Conservation (phyloP, 345 rosid genomes). For the Moricandia arvensis region DNA sequence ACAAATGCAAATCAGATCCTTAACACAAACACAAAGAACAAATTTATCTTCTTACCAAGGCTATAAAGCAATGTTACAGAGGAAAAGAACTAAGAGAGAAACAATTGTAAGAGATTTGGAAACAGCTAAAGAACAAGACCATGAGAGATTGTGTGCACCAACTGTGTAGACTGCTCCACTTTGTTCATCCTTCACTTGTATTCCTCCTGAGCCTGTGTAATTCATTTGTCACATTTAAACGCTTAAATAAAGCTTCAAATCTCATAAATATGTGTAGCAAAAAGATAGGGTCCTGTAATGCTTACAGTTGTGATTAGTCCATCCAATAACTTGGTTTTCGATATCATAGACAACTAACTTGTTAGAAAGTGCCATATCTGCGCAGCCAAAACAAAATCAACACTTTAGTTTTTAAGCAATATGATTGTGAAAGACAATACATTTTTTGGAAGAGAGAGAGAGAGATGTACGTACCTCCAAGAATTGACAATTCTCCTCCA, state of each 20-base stretch:
- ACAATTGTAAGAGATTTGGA: slow-evolving; percentile 40
- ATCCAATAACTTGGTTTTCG: slow-evolving; percentile 80
- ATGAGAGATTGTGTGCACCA: slow-evolving; percentile 57
- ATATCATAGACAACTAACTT: slow-evolving; percentile 86
- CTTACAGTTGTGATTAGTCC: slow-evolving; percentile 96
- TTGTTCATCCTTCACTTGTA: slow-evolving; percentile 63
- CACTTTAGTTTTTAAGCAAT: not conserved
- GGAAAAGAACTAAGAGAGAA: slow-evolving; percentile 39
- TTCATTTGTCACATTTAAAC: slow-evolving; percentile 1
- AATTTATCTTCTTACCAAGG: not conserved
- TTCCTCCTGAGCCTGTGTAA: slow-evolving; percentile 65
- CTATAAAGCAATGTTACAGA: slow-evolving; percentile 34
- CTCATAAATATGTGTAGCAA: not conserved
- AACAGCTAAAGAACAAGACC: slow-evolving; percentile 38
- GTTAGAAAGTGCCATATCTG: slow-evolving; percentile 90
- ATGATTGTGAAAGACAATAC: not conserved
- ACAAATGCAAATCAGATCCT: not conserved
- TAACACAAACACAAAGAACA: not conserved
- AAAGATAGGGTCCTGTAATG: not conserved
- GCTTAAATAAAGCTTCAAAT: not conserved
- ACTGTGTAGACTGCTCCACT: slow-evolving; percentile 54
- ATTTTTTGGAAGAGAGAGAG: not conserved
- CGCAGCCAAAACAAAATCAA: slow-evolving; percentile 1
- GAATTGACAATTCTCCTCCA: slow-evolving; percentile 40
- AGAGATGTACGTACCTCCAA: slow-evolving; percentile 63